A percentile compares a stretch with the other conserved stretches of the same genome.
These are phyloP conservation scores for Schizopora paradoxa DNA, from an alignment of 1,284 basidiomycete genomes.

Conservation along the genomic window DNA sequence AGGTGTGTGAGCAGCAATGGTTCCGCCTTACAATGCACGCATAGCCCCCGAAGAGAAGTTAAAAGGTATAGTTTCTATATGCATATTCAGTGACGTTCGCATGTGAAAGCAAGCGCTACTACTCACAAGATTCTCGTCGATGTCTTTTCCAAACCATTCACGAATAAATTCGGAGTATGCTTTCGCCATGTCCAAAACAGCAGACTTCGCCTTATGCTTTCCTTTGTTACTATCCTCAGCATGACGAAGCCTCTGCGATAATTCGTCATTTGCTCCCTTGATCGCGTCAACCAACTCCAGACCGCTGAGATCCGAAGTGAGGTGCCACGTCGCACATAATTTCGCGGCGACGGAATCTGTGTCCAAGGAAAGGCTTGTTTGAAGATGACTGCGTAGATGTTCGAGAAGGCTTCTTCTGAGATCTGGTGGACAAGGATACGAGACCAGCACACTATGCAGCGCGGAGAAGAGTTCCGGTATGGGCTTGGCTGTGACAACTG, in stretches of 20 bases:
- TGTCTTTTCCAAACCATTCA: conserved; percentile 45
- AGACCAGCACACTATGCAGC: conserved; percentile 47
- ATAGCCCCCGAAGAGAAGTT: conserved; percentile 42
- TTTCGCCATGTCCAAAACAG: conserved; percentile 33
- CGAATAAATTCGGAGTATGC: conserved; percentile 54
- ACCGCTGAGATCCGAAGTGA: conserved; percentile 36
- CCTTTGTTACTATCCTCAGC: conserved; percentile 7
- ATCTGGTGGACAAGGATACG: conserved; percentile 46
- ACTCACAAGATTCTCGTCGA: conserved; percentile 54
- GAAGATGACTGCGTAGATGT: conserved; percentile 48
- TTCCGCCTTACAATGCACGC: conserved; percentile 30
- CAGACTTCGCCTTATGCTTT: conserved; percentile 14
- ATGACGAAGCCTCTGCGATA: conserved; percentile 32
- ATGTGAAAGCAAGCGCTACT: conserved; percentile 6
- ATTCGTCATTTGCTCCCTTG: conserved; percentile 51
- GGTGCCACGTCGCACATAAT: conserved; percentile 44
- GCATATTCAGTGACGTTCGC: background rate
- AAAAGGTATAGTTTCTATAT: conserved; percentile 48
- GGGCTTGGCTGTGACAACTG: conserved; percentile 43
- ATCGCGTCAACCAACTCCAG: conserved; percentile 53
- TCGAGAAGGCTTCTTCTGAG: conserved; percentile 47
- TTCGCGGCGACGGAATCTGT: conserved; percentile 45
- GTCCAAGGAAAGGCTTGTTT: conserved; percentile 34
- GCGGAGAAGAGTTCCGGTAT: conserved; percentile 53
- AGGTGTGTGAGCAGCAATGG: conserved; percentile 44